Base-by-base conservation (phyloP, 768 basidiomycete genomes). In the Ramaria sp. region DNA sequence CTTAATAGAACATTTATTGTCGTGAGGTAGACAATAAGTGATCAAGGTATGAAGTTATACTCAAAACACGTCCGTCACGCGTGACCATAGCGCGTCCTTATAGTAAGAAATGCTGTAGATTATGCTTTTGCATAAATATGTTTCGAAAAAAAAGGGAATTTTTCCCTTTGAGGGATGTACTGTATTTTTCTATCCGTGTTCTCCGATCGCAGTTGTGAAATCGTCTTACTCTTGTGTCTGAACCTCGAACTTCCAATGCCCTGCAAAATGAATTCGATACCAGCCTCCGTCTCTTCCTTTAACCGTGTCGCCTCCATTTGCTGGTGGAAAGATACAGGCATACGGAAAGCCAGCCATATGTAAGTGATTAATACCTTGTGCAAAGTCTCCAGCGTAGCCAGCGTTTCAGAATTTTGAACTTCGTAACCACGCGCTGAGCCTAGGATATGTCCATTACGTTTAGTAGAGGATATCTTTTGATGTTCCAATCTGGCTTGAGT, bases 351-450 rank as follows among this genome's bases (percentile, higher is more conserved):
- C 59, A 93, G 72, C 95, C 95, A 99, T 48, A 91, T 70, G 67
- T 97, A 97, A 20, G 85, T 60, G 13, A 84, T 81, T 27, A 90
- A 61, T 28, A 79, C 69, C 61, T 84, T 85, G 68, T 99, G 92
- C 57, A 89, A 67, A 5, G 75, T 71, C 66, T 97, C 94, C 44
- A 97, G 66, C 15, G 48, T 50, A 37, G 20, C 27, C 59, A 63
- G 61, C 18, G 55, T 59, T 34, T 28, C 25, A 37, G 38, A 60
- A 34, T 38, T 52, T 44, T 47, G 10, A 42, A n/a, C 28, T 50
- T 49, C 12, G 59, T 51, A 25, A 25, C 52, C 28, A 27, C 41
- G 13, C 36, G 43, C 25, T 48, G 39, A 22, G 56, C 56, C 47
- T 54, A 50, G 39, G 28, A 42, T 34, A 9, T 13, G 28, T 20